Percentiles rank a stretch among this genome's conserved stretches.
Evolutionary conservation across 2,329 filamentous ascomycete species (phyloP).

Genomic region (Talaromyces sp.): DNA sequence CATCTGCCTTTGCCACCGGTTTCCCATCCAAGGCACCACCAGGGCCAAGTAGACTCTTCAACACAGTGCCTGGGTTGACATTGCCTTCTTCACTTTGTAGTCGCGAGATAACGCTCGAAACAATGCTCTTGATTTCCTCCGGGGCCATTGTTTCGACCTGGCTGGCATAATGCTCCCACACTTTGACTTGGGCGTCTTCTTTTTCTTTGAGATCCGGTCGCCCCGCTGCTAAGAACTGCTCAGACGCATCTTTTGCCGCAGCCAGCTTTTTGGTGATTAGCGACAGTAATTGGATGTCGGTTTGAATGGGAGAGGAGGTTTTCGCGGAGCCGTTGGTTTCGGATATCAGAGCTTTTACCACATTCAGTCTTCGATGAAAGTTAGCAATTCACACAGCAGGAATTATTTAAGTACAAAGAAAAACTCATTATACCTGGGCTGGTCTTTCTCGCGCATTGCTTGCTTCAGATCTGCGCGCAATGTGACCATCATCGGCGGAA

Average conservation of each 20-base stretch:
- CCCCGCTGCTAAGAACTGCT: constrained; percentile 36
- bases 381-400: neutral
- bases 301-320: constrained; percentile 39
- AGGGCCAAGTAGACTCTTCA: constrained; percentile 37
- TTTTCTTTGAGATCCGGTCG: constrained; percentile 41
- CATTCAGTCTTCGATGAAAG: constrained; percentile 32
- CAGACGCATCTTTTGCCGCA: constrained; percentile 31
- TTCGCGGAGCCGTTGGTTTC: constrained; percentile 46
- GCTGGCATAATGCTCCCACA: constrained; percentile 41
- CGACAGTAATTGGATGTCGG: constrained; percentile 41
- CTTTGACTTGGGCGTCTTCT: constrained; percentile 37
- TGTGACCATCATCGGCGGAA: constrained; percentile 39
- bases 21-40: constrained; percentile 40
- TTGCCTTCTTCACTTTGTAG: constrained; percentile 32
- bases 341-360: constrained; percentile 43
- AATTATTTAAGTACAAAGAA: neutral
- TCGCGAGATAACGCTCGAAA: constrained; percentile 28
- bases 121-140: constrained; percentile 34
- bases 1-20: constrained; percentile 35
- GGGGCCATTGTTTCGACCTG: constrained; percentile 35
- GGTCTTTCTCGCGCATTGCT: constrained; percentile 47
- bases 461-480: constrained; percentile 42
- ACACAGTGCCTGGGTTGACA: constrained; percentile 30
- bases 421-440: constrained; percentile 28
- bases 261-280: constrained; percentile 40